These are phyloP conservation scores for Abelmoschus esculentus DNA, from an alignment of 345 rosid genomes.

Conservation along the genomic window DNA sequence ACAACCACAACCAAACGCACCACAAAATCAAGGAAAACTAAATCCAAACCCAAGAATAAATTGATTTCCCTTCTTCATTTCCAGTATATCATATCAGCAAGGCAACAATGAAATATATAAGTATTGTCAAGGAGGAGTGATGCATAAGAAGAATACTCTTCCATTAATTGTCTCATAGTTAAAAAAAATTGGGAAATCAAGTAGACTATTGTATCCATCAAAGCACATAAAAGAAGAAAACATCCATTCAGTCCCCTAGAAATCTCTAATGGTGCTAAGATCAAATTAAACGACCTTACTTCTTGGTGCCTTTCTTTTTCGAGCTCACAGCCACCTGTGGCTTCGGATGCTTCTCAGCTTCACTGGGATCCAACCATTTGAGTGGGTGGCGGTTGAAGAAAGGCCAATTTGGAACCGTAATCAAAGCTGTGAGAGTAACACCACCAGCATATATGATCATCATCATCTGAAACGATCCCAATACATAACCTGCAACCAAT, in stretches of 20 bases:
- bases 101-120: too few relatives aligned
- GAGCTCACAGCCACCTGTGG: slow-evolving; percentile 37
- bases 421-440: slow-evolving; percentile 53
- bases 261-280: neutral
- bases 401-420: slow-evolving; percentile 88
- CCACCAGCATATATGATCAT: slow-evolving; percentile 65
- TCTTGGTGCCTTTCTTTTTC: slow-evolving; percentile 61
- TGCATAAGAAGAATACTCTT: neutral
- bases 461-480: slow-evolving; percentile 74
- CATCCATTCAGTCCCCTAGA: neutral
- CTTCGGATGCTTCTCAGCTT: slow-evolving; percentile 74
- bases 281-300: slow-evolving; percentile 27
- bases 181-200: neutral
- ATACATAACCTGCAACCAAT: slow-evolving; percentile 37
- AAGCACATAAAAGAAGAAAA: neutral
- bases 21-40: too few relatives aligned
- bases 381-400: slow-evolving; percentile 73
- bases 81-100: too few relatives aligned
- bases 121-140: too few relatives aligned
- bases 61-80: too few relatives aligned
- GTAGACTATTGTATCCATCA: neutral
- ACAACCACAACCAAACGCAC: too few relatives aligned
- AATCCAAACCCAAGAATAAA: too few relatives aligned
- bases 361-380: slow-evolving; percentile 74
- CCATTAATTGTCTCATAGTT: neutral